phyloP scores from a whole-genome alignment of 2,329 filamentous ascomycete species.

The Aureobasidium uvarum region DNA sequence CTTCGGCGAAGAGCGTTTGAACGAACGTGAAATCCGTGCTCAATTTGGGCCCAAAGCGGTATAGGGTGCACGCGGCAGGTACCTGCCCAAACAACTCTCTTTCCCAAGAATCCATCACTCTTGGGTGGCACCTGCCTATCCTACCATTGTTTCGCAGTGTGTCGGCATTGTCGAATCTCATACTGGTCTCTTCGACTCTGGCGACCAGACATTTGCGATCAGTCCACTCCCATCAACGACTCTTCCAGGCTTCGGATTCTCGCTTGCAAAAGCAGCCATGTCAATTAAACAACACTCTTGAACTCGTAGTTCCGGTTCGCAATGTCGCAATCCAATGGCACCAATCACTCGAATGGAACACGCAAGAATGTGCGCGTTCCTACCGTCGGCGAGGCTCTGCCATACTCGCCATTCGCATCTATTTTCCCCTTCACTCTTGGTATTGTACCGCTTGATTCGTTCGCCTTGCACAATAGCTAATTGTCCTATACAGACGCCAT shows the following conservation, averaged over 20 bases:
- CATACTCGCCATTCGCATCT: slow-evolving; percentile 79
- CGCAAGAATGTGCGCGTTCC: slow-evolving; percentile 38
- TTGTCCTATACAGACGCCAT: slow-evolving; percentile 45
- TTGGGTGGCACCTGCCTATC: slow-evolving; percentile 4
- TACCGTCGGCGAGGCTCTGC: slow-evolving; percentile 69
- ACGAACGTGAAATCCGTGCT: slow-evolving; percentile 14
- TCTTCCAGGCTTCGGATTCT: background rate
- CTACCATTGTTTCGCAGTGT: slow-evolving; percentile 1
- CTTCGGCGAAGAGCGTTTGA: background rate
- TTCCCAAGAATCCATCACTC: background rate
- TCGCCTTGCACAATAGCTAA: slow-evolving; percentile 7
- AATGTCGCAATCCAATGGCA: slow-evolving; percentile 22
- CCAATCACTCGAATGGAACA: background rate
- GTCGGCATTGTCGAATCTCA: background rate
- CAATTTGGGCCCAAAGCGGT: slow-evolving; percentile 16
- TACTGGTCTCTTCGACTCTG: background rate
- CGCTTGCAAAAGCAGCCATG: slow-evolving; percentile 16
- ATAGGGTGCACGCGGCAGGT: background rate
- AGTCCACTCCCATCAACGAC: background rate
- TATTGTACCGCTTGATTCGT: slow-evolving; percentile 42
- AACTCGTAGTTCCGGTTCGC: background rate
- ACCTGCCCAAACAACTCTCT: slow-evolving; percentile 23
- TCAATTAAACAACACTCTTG: background rate
- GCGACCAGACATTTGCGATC: background rate
- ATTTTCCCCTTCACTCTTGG: slow-evolving; percentile 75